These are phyloP conservation scores for Cylindrodendrum hubeiense DNA, from an alignment of 2,329 filamentous ascomycete genomes.

Conservation along the genomic window DNA sequence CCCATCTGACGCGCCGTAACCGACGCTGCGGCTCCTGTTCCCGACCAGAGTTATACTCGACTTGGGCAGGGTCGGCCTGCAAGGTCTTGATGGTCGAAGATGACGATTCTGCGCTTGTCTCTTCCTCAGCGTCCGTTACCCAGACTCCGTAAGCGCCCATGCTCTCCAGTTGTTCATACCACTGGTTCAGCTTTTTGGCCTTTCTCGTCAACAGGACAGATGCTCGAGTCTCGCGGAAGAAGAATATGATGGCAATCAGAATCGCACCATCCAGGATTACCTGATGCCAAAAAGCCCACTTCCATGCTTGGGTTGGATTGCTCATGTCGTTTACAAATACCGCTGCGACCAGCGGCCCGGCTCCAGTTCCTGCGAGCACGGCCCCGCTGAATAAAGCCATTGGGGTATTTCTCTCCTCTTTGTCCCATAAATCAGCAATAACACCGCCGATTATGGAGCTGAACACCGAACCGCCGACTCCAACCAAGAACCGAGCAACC, in stretches of 20 bases:
- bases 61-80: constrained; percentile 12
- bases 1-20: constrained; percentile 76
- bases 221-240: constrained; percentile 87
- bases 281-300: constrained; percentile 92
- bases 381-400: constrained; percentile 90
- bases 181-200: constrained; percentile 79
- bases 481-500: constrained; percentile 79
- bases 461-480: constrained; percentile 82
- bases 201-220: constrained; percentile 84
- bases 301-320: constrained; percentile 67
- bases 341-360: constrained; percentile 79
- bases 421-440: constrained; percentile 86
- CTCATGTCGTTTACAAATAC: constrained; percentile 74
- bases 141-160: constrained; percentile 68
- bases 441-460: constrained; percentile 95
- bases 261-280: constrained; percentile 76
- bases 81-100: constrained; percentile 37
- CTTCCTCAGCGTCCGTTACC: constrained; percentile 39
- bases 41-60: constrained; percentile 16
- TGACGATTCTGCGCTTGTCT: constrained; percentile 33
- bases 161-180: constrained; percentile 80
- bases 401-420: constrained; percentile 83
- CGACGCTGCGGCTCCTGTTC: constrained; percentile 12
- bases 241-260: constrained; percentile 69
- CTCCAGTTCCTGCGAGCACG: constrained; percentile 82